A percentile compares a stretch with the other conserved stretches of the same genome.
Conservation (phyloP, 106 monocot species). For the Hemerocallis citrina region DNA sequence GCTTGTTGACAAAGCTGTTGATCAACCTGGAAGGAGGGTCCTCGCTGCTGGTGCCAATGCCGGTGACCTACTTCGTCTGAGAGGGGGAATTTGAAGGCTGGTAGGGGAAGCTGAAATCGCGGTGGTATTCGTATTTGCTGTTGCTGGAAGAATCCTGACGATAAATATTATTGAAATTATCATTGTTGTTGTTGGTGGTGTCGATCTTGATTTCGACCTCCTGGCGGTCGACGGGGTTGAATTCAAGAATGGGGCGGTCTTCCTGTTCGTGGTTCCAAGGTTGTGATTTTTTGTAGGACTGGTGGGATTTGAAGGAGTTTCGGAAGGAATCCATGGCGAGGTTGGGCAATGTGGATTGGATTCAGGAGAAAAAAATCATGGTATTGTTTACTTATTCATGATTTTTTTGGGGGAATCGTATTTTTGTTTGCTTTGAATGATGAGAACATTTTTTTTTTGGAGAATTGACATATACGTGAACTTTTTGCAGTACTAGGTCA, state of each 20-base stretch:
- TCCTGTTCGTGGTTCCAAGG: slow-evolving; percentile 16
- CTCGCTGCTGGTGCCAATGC: slow-evolving; percentile 1
- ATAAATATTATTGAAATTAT: neutral
- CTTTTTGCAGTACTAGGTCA: too few species aligned
- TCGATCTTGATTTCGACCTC: slow-evolving; percentile 38
- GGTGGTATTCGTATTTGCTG: neutral
- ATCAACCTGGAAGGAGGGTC: slow-evolving; percentile 42
- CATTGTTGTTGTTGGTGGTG: neutral
- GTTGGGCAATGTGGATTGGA: too few species aligned
- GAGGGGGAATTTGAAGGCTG: neutral
- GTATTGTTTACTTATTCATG: too few species aligned
- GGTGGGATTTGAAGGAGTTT: slow-evolving; percentile 36
- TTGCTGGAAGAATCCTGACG: too few species aligned
- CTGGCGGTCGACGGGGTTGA: neutral
- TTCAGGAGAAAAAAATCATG: too few species aligned
- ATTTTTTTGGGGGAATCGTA: too few species aligned
- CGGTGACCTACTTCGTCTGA: neutral
- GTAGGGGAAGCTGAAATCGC: slow-evolving; percentile 6
- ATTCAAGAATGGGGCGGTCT: slow-evolving; percentile 28
- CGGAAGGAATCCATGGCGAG: slow-evolving; percentile 28
- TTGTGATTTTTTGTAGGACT: slow-evolving; percentile 15
- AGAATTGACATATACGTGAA: too few species aligned
- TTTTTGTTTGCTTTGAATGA: too few species aligned
- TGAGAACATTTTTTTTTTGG: too few species aligned
- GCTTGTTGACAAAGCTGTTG: slow-evolving; percentile 31